phyloP scores from a whole-genome alignment of 257 asterid species.

The Scutellaria baicalensis region DNA sequence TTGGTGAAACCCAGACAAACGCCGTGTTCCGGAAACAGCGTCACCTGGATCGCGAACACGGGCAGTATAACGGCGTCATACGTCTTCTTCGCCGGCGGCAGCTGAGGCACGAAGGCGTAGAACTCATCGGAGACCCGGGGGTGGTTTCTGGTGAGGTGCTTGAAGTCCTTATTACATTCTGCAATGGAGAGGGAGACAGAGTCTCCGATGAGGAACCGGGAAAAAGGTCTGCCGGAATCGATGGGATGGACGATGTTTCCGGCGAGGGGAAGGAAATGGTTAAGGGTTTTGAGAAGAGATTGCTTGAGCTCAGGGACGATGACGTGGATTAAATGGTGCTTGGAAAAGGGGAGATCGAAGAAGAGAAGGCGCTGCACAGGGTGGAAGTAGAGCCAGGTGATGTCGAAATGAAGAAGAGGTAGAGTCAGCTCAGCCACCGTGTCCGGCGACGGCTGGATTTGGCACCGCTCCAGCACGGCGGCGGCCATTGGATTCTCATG shows the following conservation, averaged over 20 bases:
- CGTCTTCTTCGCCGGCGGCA: slow-evolving; percentile 15
- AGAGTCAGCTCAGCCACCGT: slow-evolving; percentile 29
- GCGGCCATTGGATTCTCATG: slow-evolving; percentile 26
- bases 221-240: slow-evolving; percentile 16
- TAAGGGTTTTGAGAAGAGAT: slow-evolving; percentile 41
- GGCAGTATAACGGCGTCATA: slow-evolving; percentile 10
- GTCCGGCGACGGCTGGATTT: slow-evolving; percentile 35
- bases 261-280: slow-evolving; percentile 41
- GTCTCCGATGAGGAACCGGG: slow-evolving; percentile 30
- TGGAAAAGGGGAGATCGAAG: slow-evolving; percentile 32
- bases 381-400: slow-evolving; percentile 41
- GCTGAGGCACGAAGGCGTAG: slow-evolving; percentile 29
- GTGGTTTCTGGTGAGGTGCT: slow-evolving; percentile 24
- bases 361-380: slow-evolving; percentile 42
- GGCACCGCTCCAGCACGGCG: slow-evolving; percentile 28
- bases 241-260: slow-evolving; percentile 31
- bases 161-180: slow-evolving; percentile 23
- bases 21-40: slow-evolving; percentile 36
- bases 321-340: slow-evolving; percentile 13
- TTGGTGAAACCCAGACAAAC: slow-evolving; percentile 32
- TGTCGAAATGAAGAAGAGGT: slow-evolving; percentile 43
- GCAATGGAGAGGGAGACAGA: slow-evolving; percentile 30
- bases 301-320: slow-evolving; percentile 26
- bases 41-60: slow-evolving; percentile 33
- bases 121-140: slow-evolving; percentile 22